Evolutionary conservation across 202 grass and related monocot species (phyloP).

Genomic region (Panicum hallii): DNA sequence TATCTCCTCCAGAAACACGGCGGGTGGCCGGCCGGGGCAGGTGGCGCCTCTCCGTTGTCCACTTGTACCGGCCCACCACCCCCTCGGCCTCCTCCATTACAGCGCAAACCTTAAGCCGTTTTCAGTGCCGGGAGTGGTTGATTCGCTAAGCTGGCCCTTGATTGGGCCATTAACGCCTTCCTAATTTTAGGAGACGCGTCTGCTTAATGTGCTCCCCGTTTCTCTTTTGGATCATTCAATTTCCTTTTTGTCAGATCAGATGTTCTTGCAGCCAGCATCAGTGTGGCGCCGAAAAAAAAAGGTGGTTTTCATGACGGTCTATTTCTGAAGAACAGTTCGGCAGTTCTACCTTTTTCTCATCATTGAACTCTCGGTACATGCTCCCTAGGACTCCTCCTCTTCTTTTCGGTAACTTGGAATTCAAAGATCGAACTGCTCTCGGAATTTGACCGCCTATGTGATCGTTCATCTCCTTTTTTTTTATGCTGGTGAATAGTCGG

Average conservation of each 20-base stretch:
- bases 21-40: conserved; percentile 35
- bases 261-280: too few species aligned
- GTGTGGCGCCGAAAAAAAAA: too few species aligned
- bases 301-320: neutral
- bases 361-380: too few species aligned
- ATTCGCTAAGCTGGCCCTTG: neutral
- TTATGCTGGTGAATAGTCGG: too few species aligned
- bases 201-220: neutral
- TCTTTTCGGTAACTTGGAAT: neutral
- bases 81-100: conserved; percentile 8
- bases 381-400: too few species aligned
- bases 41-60: conserved; percentile 34
- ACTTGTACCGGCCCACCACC: conserved; percentile 18
- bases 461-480: neutral
- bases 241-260: neutral
- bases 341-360: too few species aligned
- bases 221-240: neutral
- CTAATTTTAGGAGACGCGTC: neutral
- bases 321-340: neutral
- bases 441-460: neutral
- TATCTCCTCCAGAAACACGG: conserved; percentile 43
- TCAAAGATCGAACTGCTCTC: neutral
- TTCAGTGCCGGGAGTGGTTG: conserved; percentile 18
- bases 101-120: neutral
- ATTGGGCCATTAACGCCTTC: conserved; percentile 11